These are phyloP conservation scores for Daldinia decipiens DNA, from an alignment of 495 filamentous ascomycete species.

Conservation along the genomic window DNA sequence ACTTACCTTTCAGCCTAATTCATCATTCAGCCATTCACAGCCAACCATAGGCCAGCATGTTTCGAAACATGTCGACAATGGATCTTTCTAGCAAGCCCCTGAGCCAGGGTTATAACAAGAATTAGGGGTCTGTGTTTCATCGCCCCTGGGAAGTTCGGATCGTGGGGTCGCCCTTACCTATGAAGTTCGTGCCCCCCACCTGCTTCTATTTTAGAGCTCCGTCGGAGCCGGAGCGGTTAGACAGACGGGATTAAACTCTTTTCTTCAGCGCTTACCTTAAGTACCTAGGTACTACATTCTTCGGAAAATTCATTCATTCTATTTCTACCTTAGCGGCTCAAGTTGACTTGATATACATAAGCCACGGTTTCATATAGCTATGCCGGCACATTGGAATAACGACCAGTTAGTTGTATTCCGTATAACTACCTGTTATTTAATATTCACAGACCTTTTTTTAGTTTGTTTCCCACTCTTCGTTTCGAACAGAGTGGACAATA, in stretches of 20 bases:
- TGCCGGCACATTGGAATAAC: background rate
- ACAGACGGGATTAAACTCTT: constrained; percentile 23
- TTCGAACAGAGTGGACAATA: background rate
- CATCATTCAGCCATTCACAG: constrained; percentile 1
- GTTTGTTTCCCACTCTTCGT: background rate
- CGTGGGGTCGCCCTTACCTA: constrained; percentile 20
- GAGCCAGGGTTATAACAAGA: background rate
- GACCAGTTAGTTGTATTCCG: background rate
- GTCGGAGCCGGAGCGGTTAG: constrained; percentile 26
- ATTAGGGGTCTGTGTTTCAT: constrained; percentile 38
- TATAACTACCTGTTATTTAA: no score
- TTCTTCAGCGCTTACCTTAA: background rate
- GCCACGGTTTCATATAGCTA: background rate
- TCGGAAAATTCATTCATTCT: background rate
- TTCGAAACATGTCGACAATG: constrained; percentile 28
- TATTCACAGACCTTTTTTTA: background rate
- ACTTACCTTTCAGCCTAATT: constrained; percentile 9
- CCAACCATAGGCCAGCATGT: constrained; percentile 20
- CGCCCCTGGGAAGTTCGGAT: constrained; percentile 25
- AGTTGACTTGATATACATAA: background rate
- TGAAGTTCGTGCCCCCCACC: constrained; percentile 25
- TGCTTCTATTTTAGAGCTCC: constrained; percentile 36
- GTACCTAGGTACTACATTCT: background rate
- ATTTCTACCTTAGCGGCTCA: background rate
- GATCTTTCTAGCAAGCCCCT: constrained; percentile 8